Percentiles rank a stretch among this genome's conserved stretches.
These are phyloP conservation scores for Botryotinia globosa DNA, from an alignment of 2,329 filamentous ascomycete species.

Conservation along the genomic window DNA sequence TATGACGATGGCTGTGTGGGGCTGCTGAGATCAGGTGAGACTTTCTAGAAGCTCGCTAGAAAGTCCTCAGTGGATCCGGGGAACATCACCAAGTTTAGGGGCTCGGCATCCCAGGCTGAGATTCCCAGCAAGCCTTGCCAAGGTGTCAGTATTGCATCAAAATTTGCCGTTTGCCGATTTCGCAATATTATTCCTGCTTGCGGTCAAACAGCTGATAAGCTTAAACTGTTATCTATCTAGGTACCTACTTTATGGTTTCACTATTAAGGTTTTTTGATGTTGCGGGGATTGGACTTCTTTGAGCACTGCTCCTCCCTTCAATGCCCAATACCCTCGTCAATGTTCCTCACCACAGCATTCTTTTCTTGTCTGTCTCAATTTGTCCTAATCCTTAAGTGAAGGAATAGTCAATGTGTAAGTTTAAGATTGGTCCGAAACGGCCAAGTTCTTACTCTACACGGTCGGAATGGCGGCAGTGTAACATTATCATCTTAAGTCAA, in stretches of 20 bases:
- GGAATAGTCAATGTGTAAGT: neutral
- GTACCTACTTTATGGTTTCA: neutral
- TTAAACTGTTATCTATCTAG: neutral
- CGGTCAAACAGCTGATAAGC: neutral
- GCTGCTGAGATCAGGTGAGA: constrained; percentile 5
- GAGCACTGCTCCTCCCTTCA: neutral
- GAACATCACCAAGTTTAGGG: neutral
- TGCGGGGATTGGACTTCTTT: neutral
- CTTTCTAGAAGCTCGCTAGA: constrained; percentile 22
- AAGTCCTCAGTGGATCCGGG: neutral
- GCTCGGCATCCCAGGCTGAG: neutral
- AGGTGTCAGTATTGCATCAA: neutral
- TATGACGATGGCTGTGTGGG: constrained; percentile 9
- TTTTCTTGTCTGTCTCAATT: neutral
- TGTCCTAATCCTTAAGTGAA: neutral
- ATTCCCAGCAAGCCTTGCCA: neutral
- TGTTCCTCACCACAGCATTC: neutral
- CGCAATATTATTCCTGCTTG: neutral
- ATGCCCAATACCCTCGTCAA: neutral
- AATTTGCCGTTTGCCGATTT: neutral
- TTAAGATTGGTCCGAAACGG: neutral
- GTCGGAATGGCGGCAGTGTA: neutral
- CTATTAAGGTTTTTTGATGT: neutral
- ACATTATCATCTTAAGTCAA: neutral
- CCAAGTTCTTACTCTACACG: neutral